Conservation (phyloP, 257 asterid genomes). For the Solanum tarapatanum region DNA sequence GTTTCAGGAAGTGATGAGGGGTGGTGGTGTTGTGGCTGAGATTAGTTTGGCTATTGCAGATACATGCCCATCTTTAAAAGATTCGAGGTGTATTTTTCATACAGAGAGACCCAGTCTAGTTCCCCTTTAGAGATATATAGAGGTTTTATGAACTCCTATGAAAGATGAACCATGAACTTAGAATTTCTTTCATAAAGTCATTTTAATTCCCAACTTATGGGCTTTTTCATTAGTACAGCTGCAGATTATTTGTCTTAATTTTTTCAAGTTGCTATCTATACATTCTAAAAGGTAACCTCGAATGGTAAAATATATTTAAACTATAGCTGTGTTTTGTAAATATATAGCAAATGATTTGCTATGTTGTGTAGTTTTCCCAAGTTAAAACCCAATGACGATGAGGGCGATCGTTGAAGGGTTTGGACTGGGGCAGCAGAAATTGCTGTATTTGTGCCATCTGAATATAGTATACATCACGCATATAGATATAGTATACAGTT, state of each 20-base stretch:
- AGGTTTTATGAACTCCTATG: slow-evolving; percentile 2
- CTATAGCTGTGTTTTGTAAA: background rate
- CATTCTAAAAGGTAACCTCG: background rate
- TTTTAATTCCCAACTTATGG: background rate
- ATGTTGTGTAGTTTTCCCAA: background rate
- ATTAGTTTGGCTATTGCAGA: slow-evolving; percentile 29
- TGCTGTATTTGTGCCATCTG: background rate
- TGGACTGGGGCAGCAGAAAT: background rate
- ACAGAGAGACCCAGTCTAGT: slow-evolving; percentile 18
- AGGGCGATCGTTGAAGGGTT: background rate
- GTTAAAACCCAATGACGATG: background rate
- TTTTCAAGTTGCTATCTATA: background rate
- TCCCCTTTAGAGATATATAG: background rate
- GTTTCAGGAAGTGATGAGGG: slow-evolving; percentile 25
- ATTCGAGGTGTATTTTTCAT: slow-evolving; percentile 32
- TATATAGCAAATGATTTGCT: background rate
- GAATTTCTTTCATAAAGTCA: background rate
- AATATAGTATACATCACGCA: too few relatives aligned
- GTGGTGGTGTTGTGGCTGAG: slow-evolving; percentile 25
- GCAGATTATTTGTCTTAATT: background rate
- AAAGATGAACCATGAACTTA: background rate
- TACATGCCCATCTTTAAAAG: slow-evolving; percentile 16
- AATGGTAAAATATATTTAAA: background rate
- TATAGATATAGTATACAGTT: too few relatives aligned
- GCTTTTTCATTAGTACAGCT: background rate